Evolutionary conservation across 1,139 yeast genomes (phyloP).

Genomic region (Hyphopichia burtonii): DNA sequence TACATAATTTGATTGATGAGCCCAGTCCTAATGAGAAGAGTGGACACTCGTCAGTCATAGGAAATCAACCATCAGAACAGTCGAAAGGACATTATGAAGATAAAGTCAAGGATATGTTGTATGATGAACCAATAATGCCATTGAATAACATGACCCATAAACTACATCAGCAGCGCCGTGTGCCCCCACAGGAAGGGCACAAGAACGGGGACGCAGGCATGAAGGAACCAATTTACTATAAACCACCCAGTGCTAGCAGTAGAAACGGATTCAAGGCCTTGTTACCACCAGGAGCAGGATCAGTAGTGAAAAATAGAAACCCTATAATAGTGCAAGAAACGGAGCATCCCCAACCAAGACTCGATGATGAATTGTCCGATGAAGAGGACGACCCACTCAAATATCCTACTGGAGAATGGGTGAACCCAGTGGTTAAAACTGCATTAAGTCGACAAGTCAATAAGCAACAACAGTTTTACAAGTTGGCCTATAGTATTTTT

Average conservation of each 20-base stretch:
- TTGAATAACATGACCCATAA: neutral
- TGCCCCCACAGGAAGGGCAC: neutral
- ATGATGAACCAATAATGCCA: neutral
- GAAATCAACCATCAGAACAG: neutral
- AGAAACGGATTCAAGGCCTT: conserved; percentile 30
- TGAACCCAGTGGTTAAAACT: conserved; percentile 34
- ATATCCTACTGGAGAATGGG: conserved; percentile 41
- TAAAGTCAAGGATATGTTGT: too few species aligned
- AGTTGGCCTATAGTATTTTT: conserved; percentile 17
- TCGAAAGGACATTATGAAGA: too few species aligned
- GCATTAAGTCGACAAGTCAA: conserved; percentile 39
- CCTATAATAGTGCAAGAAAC: conserved; percentile 13
- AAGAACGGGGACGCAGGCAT: neutral
- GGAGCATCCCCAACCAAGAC: neutral
- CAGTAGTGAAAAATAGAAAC: conserved; percentile 9
- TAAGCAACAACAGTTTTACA: conserved; percentile 26
- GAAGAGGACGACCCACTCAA: conserved; percentile 7
- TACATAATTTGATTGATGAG: conserved; percentile 2
- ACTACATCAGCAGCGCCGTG: neutral
- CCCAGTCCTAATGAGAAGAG: neutral
- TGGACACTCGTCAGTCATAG: neutral
- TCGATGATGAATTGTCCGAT: conserved; percentile 10
- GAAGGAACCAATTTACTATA: conserved; percentile 31
- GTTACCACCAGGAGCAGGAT: conserved; percentile 24
- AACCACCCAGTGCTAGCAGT: conserved; percentile 32